phyloP scores from a whole-genome alignment of 306 rosid species.

The Lablab purpureus region DNA sequence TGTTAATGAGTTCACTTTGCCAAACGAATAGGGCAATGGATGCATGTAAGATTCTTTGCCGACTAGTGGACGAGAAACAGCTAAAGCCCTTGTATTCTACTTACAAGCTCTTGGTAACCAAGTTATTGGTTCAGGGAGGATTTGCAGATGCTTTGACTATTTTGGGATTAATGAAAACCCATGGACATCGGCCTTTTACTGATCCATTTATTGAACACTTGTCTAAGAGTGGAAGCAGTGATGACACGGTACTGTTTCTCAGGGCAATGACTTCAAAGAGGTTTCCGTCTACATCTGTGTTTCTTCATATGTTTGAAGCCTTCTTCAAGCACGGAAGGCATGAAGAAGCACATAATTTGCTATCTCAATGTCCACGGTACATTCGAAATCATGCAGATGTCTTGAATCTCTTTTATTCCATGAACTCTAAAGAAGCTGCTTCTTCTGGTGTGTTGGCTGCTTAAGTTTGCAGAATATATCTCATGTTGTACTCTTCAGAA shows the following conservation, averaged over 20 bases:
- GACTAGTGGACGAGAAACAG: slow-evolving; percentile 55
- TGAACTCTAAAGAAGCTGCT: slow-evolving; percentile 56
- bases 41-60: slow-evolving; percentile 61
- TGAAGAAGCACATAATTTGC: slow-evolving; percentile 74
- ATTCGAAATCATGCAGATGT: slow-evolving; percentile 80
- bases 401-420: slow-evolving; percentile 68
- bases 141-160: slow-evolving; percentile 68
- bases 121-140: slow-evolving; percentile 65
- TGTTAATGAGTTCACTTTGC: slow-evolving; percentile 67
- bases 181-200: slow-evolving; percentile 74
- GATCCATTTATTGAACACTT: slow-evolving; percentile 72
- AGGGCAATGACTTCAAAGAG: slow-evolving; percentile 74
- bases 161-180: slow-evolving; percentile 71
- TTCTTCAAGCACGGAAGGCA: slow-evolving; percentile 69
- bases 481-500: slow-evolving; percentile 45
- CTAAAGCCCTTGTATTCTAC: slow-evolving; percentile 73
- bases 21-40: slow-evolving; percentile 59
- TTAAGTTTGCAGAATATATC: slow-evolving; percentile 49
- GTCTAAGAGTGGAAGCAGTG: slow-evolving; percentile 74
- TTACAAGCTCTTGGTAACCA: slow-evolving; percentile 65
- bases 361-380: slow-evolving; percentile 76
- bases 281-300: slow-evolving; percentile 67
- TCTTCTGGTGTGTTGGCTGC: slow-evolving; percentile 55
- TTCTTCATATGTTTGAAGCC: slow-evolving; percentile 65
- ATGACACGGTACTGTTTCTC: slow-evolving; percentile 67